These are phyloP conservation scores for Xylaria sp. DNA, from an alignment of 2,329 filamentous ascomycete species.

Conservation along the genomic window DNA sequence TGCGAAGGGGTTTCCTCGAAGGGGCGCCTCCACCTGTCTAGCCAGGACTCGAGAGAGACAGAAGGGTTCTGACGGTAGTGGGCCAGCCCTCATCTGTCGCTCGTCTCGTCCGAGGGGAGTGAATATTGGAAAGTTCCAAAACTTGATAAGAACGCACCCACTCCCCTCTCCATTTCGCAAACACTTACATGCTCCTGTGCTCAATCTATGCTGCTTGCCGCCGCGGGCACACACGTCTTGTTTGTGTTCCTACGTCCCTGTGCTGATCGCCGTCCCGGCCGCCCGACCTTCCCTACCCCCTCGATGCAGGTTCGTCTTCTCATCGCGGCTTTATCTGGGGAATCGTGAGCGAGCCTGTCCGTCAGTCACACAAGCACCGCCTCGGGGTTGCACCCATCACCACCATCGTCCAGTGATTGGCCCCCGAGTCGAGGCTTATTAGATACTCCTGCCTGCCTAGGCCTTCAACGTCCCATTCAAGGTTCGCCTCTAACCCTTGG, in stretches of 20 bases:
- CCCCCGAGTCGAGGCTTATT: slow-evolving; percentile 17
- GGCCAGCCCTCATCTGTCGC: neutral
- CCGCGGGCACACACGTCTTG: slow-evolving; percentile 20
- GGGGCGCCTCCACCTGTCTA: neutral
- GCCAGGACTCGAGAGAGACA: neutral
- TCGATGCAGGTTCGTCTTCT: slow-evolving; percentile 11
- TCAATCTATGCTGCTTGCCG: slow-evolving; percentile 24
- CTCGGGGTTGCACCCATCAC: slow-evolving; percentile 20
- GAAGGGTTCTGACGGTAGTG: neutral
- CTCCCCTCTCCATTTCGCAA: slow-evolving; percentile 22
- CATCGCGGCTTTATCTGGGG: slow-evolving; percentile 17
- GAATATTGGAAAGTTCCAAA: slow-evolving; percentile 21
- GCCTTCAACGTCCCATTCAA: slow-evolving; percentile 21
- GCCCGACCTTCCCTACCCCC: slow-evolving; percentile 5
- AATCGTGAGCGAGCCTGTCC: slow-evolving; percentile 15
- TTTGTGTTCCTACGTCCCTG: slow-evolving; percentile 16
- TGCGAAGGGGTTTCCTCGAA: neutral
- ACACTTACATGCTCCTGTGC: slow-evolving; percentile 15
- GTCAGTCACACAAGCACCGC: slow-evolving; percentile 19
- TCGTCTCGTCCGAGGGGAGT: slow-evolving; percentile 14
- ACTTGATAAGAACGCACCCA: slow-evolving; percentile 30
- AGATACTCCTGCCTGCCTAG: slow-evolving; percentile 20
- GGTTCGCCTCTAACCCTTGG: slow-evolving; percentile 22
- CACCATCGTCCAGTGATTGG: slow-evolving; percentile 19
- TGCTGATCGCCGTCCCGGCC: slow-evolving; percentile 17